A percentile compares a stretch with the other conserved stretches of the same genome.
phyloP scores from a whole-genome alignment of 331 rosid species.

The Malus hybrid region DNA sequence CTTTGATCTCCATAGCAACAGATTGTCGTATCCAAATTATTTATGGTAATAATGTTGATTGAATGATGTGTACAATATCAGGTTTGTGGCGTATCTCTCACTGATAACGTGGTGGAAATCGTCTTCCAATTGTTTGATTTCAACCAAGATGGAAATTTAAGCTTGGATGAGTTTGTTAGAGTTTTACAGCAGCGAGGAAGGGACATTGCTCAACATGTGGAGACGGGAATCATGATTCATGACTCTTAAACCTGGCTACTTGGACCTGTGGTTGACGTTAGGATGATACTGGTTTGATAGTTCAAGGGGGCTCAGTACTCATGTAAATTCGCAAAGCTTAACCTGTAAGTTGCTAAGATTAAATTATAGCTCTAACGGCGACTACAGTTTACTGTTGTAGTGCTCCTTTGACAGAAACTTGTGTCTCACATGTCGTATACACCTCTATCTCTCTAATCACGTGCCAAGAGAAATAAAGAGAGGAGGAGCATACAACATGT shows the following conservation, averaged over 20 bases:
- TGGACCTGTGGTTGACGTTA: constrained; percentile 7
- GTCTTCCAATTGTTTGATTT: constrained; percentile 71
- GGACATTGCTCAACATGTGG: constrained; percentile 57
- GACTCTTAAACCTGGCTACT: constrained; percentile 23
- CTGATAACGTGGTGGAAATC: constrained; percentile 54
- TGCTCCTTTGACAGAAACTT: background rate
- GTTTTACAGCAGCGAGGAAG: constrained; percentile 56
- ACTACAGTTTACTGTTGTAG: background rate
- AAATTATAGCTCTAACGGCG: background rate
- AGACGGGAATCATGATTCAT: constrained; percentile 39
- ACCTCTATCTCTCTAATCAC: background rate
- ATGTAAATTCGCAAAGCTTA: background rate
- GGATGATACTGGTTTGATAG: background rate
- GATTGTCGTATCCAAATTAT: background rate
- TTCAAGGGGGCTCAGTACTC: too few relatives aligned
- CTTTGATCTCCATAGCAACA: constrained; percentile 2
- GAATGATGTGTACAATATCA: constrained; percentile 20
- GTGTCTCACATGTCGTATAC: background rate
- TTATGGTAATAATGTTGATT: background rate
- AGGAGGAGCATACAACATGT: background rate
- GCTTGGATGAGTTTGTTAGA: constrained; percentile 55
- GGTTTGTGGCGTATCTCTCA: constrained; percentile 67
- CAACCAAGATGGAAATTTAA: constrained; percentile 57
- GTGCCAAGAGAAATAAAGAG: background rate
- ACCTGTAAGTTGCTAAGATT: constrained; percentile 10